Evolutionary conservation across 176 grass and related monocot genomes (phyloP), one percentile per base, ranked within the genome.

Genomic region (Rhynchospora breviuscula): DNA sequence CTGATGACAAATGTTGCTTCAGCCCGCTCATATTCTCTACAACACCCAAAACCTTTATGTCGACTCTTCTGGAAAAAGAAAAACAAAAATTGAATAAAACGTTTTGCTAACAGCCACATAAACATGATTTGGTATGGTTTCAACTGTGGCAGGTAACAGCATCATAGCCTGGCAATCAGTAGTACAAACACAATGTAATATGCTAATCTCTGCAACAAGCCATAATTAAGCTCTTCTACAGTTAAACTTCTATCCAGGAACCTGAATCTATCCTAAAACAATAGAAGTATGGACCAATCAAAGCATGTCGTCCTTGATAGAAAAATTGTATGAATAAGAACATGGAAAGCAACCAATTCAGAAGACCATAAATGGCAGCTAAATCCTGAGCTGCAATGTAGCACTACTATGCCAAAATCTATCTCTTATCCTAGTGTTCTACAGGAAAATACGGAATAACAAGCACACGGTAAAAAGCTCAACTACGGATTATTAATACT

Each of bases 21-120:
- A 96, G 79, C 43, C 87, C 93, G 74, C 93, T 96, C 90, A 93
- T 96, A 74, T 96, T 97, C 59, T 97, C 89, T 4, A 93, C 93
- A 6, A 91, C 87, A 1, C 91, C 93, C 12, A 93, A 43, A 59
- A 97, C 87, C 10, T 68, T 85, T 57, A 93, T 85, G 2, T 91
- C 91, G 15, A 91, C 91, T 74, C 91, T 97, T 85, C 80, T 82
- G 44, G 31, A 57, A 25, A 56, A 15, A 78, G 17, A 10, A 13
- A 29, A n/a, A n/a, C n/a, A n/a, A n/a, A 77, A 78, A 78, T 18
- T 78, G 7, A 78, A 75, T 53, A 7, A 17, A 22, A 75, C 0
- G 0, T 77, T 15, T 18, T 77, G 5, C 44, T 70, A 19, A 19
- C 45, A 70, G 35, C 33, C 67, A 44, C 17, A n/a, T n/a, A 4